These are phyloP conservation scores for Mimosa bimucronata DNA, from an alignment of 306 rosid genomes.

Conservation along the genomic window DNA sequence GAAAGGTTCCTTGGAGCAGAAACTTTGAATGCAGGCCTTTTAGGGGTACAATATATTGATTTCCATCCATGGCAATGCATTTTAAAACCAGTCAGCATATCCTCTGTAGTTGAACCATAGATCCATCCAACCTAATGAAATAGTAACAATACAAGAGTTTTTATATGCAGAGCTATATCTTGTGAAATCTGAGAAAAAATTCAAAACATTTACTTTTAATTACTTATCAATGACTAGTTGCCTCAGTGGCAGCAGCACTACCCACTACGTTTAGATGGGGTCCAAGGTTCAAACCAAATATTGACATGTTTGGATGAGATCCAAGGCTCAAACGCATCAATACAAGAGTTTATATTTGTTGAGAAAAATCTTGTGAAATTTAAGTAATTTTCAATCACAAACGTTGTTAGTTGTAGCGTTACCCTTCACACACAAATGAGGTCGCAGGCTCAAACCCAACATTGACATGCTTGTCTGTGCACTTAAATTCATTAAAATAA, in stretches of 20 bases:
- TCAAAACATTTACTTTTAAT: not conserved
- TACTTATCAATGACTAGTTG: not conserved
- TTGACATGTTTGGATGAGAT: no score
- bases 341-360: not conserved
- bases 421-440: no score
- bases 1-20: constrained; percentile 53
- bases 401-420: no score
- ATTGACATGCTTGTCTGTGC: not conserved
- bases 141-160: not conserved
- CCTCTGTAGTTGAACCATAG: constrained; percentile 75
- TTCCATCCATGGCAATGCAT: constrained; percentile 88
- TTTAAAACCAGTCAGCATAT: constrained; percentile 74
- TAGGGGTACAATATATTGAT: constrained; percentile 68
- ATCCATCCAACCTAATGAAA: constrained; percentile 74
- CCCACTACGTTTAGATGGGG: not conserved
- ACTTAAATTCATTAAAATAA: not conserved
- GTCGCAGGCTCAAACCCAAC: not conserved
- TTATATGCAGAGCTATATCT: not conserved
- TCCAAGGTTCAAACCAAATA: not conserved
- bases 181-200: not conserved
- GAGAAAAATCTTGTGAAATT: not conserved
- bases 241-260: not conserved
- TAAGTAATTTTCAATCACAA: no score
- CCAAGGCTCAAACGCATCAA: no score
- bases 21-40: constrained; percentile 63